These are phyloP conservation scores for Lentinula sp. DNA, from an alignment of 768 basidiomycete species.

Conservation along the genomic window DNA sequence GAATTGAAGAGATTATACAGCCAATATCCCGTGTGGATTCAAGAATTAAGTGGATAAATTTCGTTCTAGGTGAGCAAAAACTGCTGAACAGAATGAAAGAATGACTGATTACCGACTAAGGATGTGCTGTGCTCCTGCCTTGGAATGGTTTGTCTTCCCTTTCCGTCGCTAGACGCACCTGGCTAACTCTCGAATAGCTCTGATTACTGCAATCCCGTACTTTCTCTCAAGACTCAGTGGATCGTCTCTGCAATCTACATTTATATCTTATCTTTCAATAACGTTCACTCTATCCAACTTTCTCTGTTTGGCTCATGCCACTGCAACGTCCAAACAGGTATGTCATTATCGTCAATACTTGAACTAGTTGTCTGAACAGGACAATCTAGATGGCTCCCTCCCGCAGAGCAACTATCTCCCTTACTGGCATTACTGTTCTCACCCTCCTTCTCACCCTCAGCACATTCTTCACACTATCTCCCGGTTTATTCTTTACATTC, in stretches of 20 bases:
- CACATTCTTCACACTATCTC: slow-evolving; percentile 49
- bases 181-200: slow-evolving; percentile 34
- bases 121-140: slow-evolving; percentile 68
- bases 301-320: slow-evolving; percentile 68
- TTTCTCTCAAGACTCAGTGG: slow-evolving; percentile 65
- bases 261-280: slow-evolving; percentile 62
- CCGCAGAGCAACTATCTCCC: slow-evolving; percentile 45
- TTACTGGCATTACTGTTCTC: slow-evolving; percentile 46
- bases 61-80: slow-evolving; percentile 47
- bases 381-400: slow-evolving; percentile 51
- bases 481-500: slow-evolving; percentile 59
- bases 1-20: not conserved
- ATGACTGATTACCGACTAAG: not conserved
- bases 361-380: not conserved
- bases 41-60: slow-evolving; percentile 57
- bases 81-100: not conserved
- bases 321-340: slow-evolving; percentile 62
- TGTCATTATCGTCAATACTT: slow-evolving; percentile 14
- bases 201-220: slow-evolving; percentile 83
- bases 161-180: not conserved
- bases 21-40: slow-evolving; percentile 20
- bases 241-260: slow-evolving; percentile 51
- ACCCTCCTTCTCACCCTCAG: slow-evolving; percentile 58
- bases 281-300: slow-evolving; percentile 64
- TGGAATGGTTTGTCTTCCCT: slow-evolving; percentile 69